phyloP scores from a whole-genome alignment of 78 protist genomes.

The Carpediemonas membranifera region DNA sequence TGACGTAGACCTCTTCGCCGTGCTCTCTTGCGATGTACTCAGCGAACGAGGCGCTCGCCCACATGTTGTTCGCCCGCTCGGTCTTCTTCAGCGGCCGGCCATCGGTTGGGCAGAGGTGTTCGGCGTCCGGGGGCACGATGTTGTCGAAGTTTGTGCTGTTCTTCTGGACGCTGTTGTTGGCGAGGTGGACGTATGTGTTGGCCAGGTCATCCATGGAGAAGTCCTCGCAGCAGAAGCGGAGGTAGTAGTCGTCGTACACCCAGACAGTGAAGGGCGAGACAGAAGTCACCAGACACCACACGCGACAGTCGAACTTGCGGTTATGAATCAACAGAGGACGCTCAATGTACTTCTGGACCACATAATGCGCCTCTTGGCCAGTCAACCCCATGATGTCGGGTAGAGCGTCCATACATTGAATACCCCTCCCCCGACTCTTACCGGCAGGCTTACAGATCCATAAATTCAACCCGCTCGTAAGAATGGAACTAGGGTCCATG shows the following conservation, averaged over 20 bases:
- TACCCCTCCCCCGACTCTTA: not conserved
- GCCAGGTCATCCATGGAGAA: not conserved
- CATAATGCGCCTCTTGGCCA: not conserved
- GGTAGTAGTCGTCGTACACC: not conserved
- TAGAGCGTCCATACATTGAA: not conserved
- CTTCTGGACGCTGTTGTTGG: not conserved
- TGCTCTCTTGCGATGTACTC: no score
- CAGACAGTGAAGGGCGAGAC: not conserved
- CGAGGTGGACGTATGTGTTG: not conserved
- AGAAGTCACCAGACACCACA: not conserved
- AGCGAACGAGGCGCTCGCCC: no score
- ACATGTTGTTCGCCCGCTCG: no score
- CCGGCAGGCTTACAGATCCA: not conserved
- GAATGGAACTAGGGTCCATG: no score
- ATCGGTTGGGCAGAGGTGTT: no score
- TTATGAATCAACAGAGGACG: not conserved
- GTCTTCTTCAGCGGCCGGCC: no score
- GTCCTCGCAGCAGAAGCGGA: not conserved
- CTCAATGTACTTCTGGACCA: not conserved
- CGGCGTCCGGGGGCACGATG: no score
- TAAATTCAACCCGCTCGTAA: no score
- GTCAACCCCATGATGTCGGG: not conserved
- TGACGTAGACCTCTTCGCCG: no score
- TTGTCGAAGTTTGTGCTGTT: no score
- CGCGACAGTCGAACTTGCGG: not conserved